Evolutionary conservation across 2,329 filamentous ascomycete genomes (phyloP).

Genomic region (Passalora sequoiae): DNA sequence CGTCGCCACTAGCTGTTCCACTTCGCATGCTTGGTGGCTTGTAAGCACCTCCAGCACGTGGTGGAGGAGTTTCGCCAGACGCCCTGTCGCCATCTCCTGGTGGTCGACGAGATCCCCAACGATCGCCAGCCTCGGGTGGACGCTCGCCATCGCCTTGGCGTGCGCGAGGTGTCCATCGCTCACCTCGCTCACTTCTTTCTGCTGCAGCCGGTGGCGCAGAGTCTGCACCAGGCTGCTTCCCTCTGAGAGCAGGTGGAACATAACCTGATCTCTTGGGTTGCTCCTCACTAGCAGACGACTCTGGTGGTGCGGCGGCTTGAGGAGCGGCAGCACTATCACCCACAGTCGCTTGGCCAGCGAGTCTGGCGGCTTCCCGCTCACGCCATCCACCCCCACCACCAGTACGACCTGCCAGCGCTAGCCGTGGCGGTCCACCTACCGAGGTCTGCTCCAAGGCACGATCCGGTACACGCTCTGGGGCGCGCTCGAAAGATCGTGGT

Average conservation of each 20-base stretch:
- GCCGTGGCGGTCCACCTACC: constrained; percentile 52
- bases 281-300: constrained; percentile 14
- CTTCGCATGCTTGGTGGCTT: constrained; percentile 21
- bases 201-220: constrained; percentile 24
- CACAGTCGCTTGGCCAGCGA: constrained; percentile 33
- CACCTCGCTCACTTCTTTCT: constrained; percentile 18
- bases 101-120: constrained; percentile 6
- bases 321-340: constrained; percentile 30
- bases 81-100: background rate
- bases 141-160: constrained; percentile 23
- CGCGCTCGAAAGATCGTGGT: constrained; percentile 36
- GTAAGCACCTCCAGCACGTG: constrained; percentile 22
- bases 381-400: constrained; percentile 64
- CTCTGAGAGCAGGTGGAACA: constrained; percentile 43
- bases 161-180: constrained; percentile 22
- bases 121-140: constrained; percentile 10
- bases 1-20: constrained; percentile 23
- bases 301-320: constrained; percentile 28
- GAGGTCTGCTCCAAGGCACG: constrained; percentile 46
- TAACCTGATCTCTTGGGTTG: constrained; percentile 40
- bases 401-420: constrained; percentile 51
- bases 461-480: constrained; percentile 4
- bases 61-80: constrained; percentile 10
- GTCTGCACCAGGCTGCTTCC: constrained; percentile 29
- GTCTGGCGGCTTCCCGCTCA: constrained; percentile 59